These are phyloP conservation scores for Marasmius sp. DNA, from an alignment of 1,284 basidiomycete species.

Conservation along the genomic window DNA sequence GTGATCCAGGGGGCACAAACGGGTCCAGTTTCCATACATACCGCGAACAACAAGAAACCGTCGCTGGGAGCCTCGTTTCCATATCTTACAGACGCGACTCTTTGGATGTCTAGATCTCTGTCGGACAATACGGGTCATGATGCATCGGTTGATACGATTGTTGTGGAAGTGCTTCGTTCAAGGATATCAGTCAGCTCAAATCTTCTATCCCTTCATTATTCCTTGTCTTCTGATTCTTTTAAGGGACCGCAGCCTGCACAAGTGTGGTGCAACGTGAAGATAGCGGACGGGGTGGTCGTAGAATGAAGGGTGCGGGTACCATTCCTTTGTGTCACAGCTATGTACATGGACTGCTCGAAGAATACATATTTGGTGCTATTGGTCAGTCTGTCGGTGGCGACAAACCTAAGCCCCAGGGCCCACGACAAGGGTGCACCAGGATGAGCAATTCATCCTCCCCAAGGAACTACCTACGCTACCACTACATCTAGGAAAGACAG, in stretches of 20 bases:
- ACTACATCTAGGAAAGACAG: background rate
- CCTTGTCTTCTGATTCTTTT: background rate
- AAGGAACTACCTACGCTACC: background rate
- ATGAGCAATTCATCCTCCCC: conserved; percentile 1
- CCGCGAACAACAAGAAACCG: conserved; percentile 53
- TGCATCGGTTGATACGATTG: background rate
- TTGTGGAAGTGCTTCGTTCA: conserved; percentile 43
- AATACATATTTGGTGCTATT: conserved; percentile 3
- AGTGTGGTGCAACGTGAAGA: background rate
- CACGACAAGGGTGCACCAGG: conserved; percentile 9
- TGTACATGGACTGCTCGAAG: background rate
- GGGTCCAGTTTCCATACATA: conserved; percentile 39
- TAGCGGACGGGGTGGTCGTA: background rate
- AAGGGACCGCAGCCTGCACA: background rate
- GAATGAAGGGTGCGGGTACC: background rate
- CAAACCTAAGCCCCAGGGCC: conserved; percentile 7
- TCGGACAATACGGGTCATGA: too few relatives aligned
- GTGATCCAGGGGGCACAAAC: conserved; percentile 19
- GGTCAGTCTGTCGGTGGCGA: conserved; percentile 1
- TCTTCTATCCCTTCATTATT: background rate
- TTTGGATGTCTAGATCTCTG: conserved; percentile 52
- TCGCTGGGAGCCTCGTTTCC: conserved; percentile 74
- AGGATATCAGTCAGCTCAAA: conserved; percentile 41
- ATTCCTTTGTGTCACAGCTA: too few relatives aligned
- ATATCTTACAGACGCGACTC: conserved; percentile 67